phyloP scores from a whole-genome alignment of 768 basidiomycete genomes.

The Hemileccinum impolitum region DNA sequence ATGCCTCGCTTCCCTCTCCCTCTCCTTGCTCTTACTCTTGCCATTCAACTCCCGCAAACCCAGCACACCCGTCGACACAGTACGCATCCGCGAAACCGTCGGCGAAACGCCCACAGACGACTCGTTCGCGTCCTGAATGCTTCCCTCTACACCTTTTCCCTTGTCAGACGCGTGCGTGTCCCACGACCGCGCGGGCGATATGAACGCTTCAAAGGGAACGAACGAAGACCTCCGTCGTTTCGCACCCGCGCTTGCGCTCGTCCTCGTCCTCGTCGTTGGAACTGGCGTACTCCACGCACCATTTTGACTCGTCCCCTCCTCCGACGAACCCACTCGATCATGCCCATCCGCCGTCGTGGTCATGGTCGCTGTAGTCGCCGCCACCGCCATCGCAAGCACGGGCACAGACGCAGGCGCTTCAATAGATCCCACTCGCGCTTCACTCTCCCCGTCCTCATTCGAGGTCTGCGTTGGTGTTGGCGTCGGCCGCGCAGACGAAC shows the following conservation, averaged over 20 bases:
- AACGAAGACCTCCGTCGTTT: background rate
- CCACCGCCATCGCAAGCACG: background rate
- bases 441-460: background rate
- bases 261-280: background rate
- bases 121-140: background rate
- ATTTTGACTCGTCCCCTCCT: background rate
- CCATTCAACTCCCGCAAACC: background rate
- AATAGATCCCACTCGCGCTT: background rate
- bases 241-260: background rate
- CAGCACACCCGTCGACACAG: background rate
- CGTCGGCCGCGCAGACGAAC: background rate
- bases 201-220: constrained; percentile 21
- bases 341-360: no score
- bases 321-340: background rate
- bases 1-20: background rate
- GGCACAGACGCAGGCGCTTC: no score
- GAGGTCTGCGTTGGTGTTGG: background rate
- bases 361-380: no score
- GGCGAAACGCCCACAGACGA: background rate
- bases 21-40: background rate
- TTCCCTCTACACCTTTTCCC: background rate
- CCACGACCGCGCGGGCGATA: constrained; percentile 13
- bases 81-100: background rate
- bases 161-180: background rate
- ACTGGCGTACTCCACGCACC: background rate